These are phyloP conservation scores for Penicillium ochrochloron DNA, from an alignment of 495 filamentous ascomycete genomes.

Conservation along the genomic window DNA sequence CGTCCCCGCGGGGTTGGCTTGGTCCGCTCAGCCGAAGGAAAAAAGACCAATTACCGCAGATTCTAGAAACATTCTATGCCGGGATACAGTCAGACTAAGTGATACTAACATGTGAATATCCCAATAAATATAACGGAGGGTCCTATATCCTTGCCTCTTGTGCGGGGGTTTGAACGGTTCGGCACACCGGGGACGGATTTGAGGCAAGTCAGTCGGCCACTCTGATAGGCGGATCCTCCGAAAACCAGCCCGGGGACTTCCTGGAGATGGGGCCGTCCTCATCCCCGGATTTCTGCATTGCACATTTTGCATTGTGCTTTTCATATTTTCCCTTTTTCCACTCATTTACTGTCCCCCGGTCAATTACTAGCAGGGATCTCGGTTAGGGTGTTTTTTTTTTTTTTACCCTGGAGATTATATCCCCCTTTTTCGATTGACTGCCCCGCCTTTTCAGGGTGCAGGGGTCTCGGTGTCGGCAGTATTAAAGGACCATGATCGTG, in stretches of 20 bases:
- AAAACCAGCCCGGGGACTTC: neutral
- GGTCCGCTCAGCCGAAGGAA: neutral
- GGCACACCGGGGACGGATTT: slow-evolving; percentile 16
- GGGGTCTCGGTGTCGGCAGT: neutral
- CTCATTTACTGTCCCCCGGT: slow-evolving; percentile 5
- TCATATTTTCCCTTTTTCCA: neutral
- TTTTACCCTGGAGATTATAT: neutral
- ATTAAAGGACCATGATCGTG: slow-evolving; percentile 10
- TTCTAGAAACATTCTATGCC: neutral
- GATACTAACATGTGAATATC: neutral
- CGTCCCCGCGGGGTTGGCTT: neutral
- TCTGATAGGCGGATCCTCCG: slow-evolving; percentile 19
- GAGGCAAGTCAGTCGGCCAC: neutral
- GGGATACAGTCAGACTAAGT: neutral
- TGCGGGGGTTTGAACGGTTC: slow-evolving; percentile 15
- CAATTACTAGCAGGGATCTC: neutral
- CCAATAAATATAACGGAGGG: slow-evolving; percentile 1
- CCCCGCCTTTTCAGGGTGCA: neutral
- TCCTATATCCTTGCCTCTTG: neutral
- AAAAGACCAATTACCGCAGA: neutral
- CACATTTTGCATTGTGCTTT: neutral
- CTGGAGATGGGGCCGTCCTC: neutral
- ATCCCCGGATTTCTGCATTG: slow-evolving; percentile 13
- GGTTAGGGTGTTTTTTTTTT: neutral
- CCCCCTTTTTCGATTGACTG: neutral